These are phyloP conservation scores for Alternaria dauci DNA, from an alignment of 2,329 filamentous ascomycete genomes.

Conservation along the genomic window DNA sequence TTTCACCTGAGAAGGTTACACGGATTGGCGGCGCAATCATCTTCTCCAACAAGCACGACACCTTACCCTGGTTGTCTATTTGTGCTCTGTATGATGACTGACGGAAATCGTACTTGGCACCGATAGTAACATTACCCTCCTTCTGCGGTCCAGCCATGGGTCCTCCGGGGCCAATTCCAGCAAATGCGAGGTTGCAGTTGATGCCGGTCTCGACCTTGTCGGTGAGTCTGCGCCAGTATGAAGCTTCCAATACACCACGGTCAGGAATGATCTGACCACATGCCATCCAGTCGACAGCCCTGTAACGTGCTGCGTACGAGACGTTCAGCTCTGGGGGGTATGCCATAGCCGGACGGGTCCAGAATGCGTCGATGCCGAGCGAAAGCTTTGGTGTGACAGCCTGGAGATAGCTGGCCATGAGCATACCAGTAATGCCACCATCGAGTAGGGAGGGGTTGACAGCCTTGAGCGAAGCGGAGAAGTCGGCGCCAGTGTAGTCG, in stretches of 20 bases:
- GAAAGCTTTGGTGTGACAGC: conserved; percentile 86
- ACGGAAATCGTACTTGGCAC: conserved; percentile 98
- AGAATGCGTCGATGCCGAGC: conserved; percentile 89
- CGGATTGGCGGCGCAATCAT: conserved; percentile 90
- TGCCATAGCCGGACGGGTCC: conserved; percentile 85
- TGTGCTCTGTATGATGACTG: conserved; percentile 95
- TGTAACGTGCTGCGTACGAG: conserved; percentile 92
- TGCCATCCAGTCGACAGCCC: conserved; percentile 89
- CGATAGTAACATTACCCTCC: conserved; percentile 89
- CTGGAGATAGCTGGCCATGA: conserved; percentile 95
- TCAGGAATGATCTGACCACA: conserved; percentile 89
- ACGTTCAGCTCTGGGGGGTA: conserved; percentile 90
- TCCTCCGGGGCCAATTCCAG: conserved; percentile 64
- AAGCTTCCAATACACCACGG: conserved; percentile 80
- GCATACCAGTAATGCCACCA: conserved; percentile 91
- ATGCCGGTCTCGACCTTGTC: conserved; percentile 97
- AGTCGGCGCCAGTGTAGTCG: conserved; percentile 93
- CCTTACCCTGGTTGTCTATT: conserved; percentile 92
- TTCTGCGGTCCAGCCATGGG: conserved; percentile 76
- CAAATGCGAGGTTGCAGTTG: conserved; percentile 89
- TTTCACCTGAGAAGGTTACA: conserved; percentile 94
- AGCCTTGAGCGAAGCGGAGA: conserved; percentile 90
- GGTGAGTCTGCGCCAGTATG: conserved; percentile 91
- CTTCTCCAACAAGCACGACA: conserved; percentile 94
- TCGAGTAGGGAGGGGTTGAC: conserved; percentile 95